Base-by-base conservation (phyloP, 1,284 basidiomycete genomes). In the Trametes sp. region DNA sequence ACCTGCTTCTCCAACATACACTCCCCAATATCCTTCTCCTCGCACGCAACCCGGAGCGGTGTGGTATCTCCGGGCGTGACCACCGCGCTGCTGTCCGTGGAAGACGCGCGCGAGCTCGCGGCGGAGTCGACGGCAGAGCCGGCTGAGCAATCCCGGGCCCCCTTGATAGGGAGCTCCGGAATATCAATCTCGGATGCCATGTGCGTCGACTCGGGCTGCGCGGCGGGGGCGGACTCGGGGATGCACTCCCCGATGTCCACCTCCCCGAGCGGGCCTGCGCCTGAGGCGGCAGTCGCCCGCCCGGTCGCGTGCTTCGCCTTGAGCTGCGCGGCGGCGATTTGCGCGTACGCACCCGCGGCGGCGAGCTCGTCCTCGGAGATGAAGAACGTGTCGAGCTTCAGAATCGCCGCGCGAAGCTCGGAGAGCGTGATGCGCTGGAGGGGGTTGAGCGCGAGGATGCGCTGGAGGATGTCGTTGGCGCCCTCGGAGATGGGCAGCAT, bases 401-500 rank as follows among this genome's bases (percentile, higher is more conserved):
- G 64, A 65, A 96, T 82, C 62, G 84, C 84, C 53, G 74, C 66
- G 41, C 90, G 84, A 5, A 96, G 81, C 23, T 90, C 83, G 8
- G 78, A 74, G 56, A 96, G 79, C n/a, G 84, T 80, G 54, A 86
- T 84, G 31, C 88, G 86, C 16, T 74, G 68, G 51, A 81, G 59
- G 51, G 88, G 82, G 67, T 87, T 81, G 31, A 84, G 72, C 36
- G 73, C 74, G 72, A 93, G 87, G 57, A 92, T 85, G 57, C 79
- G 76, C 62, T 83, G 84, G 68, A 94, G 78, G 68, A 93, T 79
- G 1, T 71, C 69, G 70, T 86, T 85, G 52, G 85, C 83, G 19
- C 78, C 80, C 19, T 77, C 68, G 24, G 91, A 92, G 68, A 96
- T 90, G 24, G 92, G 92, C 8, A 95, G 81, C 65, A 88, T 86